These are phyloP conservation scores for Saccharomycopsis fermentans DNA, from an alignment of 805 yeast genomes.

Conservation along the genomic window DNA sequence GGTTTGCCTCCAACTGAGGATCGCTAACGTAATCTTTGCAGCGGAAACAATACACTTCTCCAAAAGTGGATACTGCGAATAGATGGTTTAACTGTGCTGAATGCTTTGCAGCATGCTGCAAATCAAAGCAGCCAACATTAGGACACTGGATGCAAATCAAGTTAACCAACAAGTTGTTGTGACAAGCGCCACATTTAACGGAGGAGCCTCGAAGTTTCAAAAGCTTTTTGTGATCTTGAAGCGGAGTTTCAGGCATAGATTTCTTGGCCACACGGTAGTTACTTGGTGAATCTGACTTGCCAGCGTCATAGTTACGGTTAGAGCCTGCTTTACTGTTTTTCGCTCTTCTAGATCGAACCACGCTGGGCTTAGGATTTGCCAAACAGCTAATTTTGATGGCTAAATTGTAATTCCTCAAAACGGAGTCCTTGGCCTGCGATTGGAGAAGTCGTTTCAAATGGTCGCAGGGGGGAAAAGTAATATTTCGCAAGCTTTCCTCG, in stretches of 20 bases:
- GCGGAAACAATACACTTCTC: conserved; percentile 66
- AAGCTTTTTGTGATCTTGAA: conserved; percentile 28
- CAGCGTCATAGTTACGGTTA: not conserved
- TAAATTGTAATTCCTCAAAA: conserved; percentile 39
- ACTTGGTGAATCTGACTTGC: not conserved
- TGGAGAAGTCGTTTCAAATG: conserved; percentile 40
- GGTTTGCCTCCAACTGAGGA: conserved; percentile 41
- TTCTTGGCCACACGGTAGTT: not conserved
- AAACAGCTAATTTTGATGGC: conserved; percentile 38
- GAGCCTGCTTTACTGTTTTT: not conserved
- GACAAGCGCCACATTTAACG: conserved; percentile 43
- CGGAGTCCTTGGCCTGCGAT: conserved; percentile 40
- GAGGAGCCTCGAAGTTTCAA: conserved; percentile 34
- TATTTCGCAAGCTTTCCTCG: conserved; percentile 11
- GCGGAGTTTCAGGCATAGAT: not conserved
- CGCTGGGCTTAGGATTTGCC: conserved; percentile 19
- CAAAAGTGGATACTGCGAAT: conserved; percentile 55
- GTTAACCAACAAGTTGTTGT: conserved; percentile 26
- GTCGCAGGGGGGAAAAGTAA: conserved; percentile 36
- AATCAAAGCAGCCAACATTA: conserved; percentile 57
- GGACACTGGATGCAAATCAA: conserved; percentile 74
- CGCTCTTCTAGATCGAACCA: not conserved
- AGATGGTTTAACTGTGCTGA: conserved; percentile 40
- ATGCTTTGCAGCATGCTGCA: conserved; percentile 38
- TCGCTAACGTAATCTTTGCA: conserved; percentile 69